Evolutionary conservation across 176 grass and related monocot genomes (phyloP), one percentile per base, ranked within the genome.

Genomic region (Zea luxurians): DNA sequence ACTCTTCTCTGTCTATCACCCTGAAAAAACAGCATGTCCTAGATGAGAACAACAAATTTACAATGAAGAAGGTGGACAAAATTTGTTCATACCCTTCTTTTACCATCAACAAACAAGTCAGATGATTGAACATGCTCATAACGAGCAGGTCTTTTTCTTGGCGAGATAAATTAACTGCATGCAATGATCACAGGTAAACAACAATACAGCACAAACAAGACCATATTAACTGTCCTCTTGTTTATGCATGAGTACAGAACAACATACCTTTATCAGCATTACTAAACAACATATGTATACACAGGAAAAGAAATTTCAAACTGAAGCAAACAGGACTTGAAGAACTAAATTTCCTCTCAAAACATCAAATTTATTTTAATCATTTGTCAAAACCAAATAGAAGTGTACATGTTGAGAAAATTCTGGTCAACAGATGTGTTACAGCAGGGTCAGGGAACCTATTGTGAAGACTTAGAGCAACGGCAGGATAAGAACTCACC

Each of bases 1-100:
- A 98, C 84, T 98, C 96, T 61, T 92, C 88, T 89, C 37, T 90
- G 70, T 98, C 92, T 81, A 94, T 98, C 78, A 90, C 87, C 78
- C 96, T 98, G 85, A 71, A 71, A 80, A 90, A 90, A 79, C 50
- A 44, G 27, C 42, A 80, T 73, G 16, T 36, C 57, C 27, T 36
- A 84, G 21, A 60, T 88, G 59, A 77, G 80, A 80, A 82, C 41
- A 66, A 18, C 48, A 68, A 75, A 79, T 82, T 75, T 82, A 61
- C 68, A 61, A 54, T 47, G 44, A 50, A 74, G 40, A 74, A 75
- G 65, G 10, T 84, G 69, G 54, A 53, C 74, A 70, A 79, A 89
- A 74, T 77, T 53, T 82, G 62, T 83, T 81, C 91, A 80, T 86
- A 90, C 89, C 91, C 89, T 85, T 93, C 44, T 78, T 85, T 82